Evolutionary conservation across 2,329 filamentous ascomycete genomes (phyloP).

Genomic region (Aspergillus tubingensis): DNA sequence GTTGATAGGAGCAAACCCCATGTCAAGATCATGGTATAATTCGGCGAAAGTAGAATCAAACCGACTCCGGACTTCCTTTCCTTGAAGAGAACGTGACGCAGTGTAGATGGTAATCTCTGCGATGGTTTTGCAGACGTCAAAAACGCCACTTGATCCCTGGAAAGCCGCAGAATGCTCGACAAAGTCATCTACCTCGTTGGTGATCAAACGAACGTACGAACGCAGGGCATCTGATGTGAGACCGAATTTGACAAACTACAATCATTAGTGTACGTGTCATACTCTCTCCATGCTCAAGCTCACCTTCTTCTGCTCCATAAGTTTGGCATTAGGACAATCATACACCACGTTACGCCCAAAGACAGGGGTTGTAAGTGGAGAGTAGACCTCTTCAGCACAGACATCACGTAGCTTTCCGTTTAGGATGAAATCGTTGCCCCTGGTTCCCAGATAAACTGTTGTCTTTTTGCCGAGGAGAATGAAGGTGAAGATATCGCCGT

Average conservation of each 20-base stretch:
- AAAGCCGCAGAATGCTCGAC: conserved; percentile 68
- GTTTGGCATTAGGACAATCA: conserved; percentile 84
- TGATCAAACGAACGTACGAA: conserved; percentile 77
- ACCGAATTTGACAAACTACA: conserved; percentile 63
- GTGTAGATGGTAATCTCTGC: conserved; percentile 89
- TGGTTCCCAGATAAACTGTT: conserved; percentile 78
- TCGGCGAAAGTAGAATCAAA: conserved; percentile 80
- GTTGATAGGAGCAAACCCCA: conserved; percentile 86
- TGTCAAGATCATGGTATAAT: conserved; percentile 85
- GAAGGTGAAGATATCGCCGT: conserved; percentile 89
- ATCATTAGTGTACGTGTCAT: conserved; percentile 25
- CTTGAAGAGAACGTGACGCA: conserved; percentile 81
- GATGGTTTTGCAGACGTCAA: conserved; percentile 74
- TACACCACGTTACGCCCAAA: conserved; percentile 88
- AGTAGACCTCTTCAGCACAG: conserved; percentile 88
- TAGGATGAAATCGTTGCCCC: conserved; percentile 87
- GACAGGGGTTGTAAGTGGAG: conserved; percentile 67
- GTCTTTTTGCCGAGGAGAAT: conserved; percentile 85
- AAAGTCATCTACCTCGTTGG: conserved; percentile 71
- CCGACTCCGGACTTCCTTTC: conserved; percentile 75
- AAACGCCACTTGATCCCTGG: conserved; percentile 67
- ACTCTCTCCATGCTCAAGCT: conserved; percentile 17
- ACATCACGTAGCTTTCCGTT: conserved; percentile 90
- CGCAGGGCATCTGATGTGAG: conserved; percentile 63
- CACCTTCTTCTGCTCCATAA: conserved; percentile 97